Base-by-base conservation (phyloP, 176 grass and related monocot species). In the Microstegium vimineum region DNA sequence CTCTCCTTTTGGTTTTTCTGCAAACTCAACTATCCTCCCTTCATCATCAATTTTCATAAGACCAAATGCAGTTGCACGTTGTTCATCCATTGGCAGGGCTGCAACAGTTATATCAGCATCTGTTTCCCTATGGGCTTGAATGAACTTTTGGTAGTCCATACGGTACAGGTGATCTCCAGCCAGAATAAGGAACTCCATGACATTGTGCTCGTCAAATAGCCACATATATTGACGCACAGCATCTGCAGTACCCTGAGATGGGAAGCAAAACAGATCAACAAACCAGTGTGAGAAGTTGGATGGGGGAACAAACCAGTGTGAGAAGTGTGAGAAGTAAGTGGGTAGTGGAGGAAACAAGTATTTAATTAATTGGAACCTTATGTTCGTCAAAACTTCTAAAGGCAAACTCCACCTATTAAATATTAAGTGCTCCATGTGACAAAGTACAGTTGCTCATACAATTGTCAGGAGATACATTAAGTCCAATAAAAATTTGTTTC, bases 21-120 rank as follows among this genome's bases (percentile, higher is more conserved):
- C 82, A 37, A 99, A 99, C 49, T 99, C 93, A 33, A 93, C 63
- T 68, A 99, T 94, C 65, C 93, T 89, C 25, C 96, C 96, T 81
- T 99, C 96, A 57, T 99, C 93, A 57, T 99, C 91, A 73, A 99
- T 95, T 76, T 99, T 99, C 96, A 99, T 95, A 36, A 99, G 83
- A 26, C 93, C 97, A 77, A 99, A 99, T 12, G 93, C 89, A 72
- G 97, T 99, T 76, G 97, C 97, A 12, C 93, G 87, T 45, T 90
- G 45, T 82, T 99, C 97, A 75, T 99, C 97, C 93, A 99, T 84
- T 27, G 97, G 97, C 20, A 96, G 78, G 8, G 93, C 97, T 45
- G 97, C 89, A 31, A 99, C 97, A 34, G 93, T 99, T 43, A 96
- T 96, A 71, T 99, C 93, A 34, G 97, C 93, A 83, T 94, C 75